Conservation (phyloP, 768 basidiomycete species). For the Tremella yokohamensis region DNA sequence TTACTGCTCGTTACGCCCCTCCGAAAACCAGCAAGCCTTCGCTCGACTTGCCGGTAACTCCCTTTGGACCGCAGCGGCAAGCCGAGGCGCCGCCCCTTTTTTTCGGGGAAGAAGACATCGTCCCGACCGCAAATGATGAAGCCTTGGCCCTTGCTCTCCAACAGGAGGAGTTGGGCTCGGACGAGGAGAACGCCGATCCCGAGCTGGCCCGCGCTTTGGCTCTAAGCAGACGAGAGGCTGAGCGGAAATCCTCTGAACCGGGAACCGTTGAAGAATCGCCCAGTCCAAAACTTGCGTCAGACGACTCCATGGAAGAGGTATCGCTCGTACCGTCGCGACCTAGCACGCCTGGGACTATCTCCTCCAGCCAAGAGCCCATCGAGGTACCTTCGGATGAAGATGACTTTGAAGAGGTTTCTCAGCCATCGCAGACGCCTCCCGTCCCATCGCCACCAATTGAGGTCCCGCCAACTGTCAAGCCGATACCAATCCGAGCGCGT, state of each 20-base stretch:
- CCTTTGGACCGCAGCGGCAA: slow-evolving; percentile 32
- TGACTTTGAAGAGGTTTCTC: slow-evolving; percentile 9
- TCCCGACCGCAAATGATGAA: slow-evolving; percentile 42
- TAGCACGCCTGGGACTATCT: slow-evolving; percentile 19
- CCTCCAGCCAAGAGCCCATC: slow-evolving; percentile 4
- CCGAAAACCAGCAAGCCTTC: slow-evolving; percentile 22
- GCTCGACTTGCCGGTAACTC: slow-evolving; percentile 35
- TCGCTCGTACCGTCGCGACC: slow-evolving; percentile 30
- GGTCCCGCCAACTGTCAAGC: background rate
- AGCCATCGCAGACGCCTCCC: background rate
- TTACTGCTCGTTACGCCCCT: slow-evolving; percentile 42
- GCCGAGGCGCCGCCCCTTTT: slow-evolving; percentile 31
- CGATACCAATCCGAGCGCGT: no score
- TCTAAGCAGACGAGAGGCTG: slow-evolving; percentile 34
- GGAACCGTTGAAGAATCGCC: background rate
- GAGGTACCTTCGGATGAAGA: slow-evolving; percentile 7
- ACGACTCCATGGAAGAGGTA: slow-evolving; percentile 46
- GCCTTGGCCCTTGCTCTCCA: slow-evolving; percentile 42
- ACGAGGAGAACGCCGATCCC: slow-evolving; percentile 71
- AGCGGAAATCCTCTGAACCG: background rate
- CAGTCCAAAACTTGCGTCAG: slow-evolving; percentile 18
- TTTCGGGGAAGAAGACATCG: slow-evolving; percentile 26
- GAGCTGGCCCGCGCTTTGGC: slow-evolving; percentile 58
- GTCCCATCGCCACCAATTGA: slow-evolving; percentile 1
- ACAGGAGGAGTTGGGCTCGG: slow-evolving; percentile 57